A percentile compares a stretch with the other conserved stretches of the same genome.
phyloP scores from a whole-genome alignment of 805 yeast genomes.

The Nakazawaea siamensis region DNA sequence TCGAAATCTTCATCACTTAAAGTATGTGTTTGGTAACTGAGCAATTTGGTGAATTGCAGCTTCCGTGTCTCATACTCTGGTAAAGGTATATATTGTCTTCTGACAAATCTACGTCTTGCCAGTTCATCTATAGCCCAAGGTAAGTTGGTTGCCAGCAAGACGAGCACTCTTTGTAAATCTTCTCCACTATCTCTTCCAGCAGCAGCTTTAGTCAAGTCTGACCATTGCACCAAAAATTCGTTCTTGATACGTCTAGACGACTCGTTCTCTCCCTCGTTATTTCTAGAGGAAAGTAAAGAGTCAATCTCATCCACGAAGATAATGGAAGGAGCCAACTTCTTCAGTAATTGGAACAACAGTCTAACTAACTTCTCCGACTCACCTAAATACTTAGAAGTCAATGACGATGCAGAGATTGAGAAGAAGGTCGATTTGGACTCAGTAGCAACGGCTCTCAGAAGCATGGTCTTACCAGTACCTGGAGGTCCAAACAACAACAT shows the following conservation, averaged over 20 bases:
- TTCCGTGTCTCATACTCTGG: conserved; percentile 82
- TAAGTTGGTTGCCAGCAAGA: conserved; percentile 88
- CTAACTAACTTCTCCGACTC: conserved; percentile 91
- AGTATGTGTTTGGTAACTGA: conserved; percentile 66
- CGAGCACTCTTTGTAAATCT: conserved; percentile 64
- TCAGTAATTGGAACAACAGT: conserved; percentile 79
- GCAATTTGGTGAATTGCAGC: conserved; percentile 58
- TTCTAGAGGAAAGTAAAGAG: conserved; percentile 73
- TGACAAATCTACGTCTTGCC: conserved; percentile 85
- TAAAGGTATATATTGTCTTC: conserved; percentile 87
- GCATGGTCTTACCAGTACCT: conserved; percentile 98
- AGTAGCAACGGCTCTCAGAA: conserved; percentile 93
- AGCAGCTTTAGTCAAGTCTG: conserved; percentile 82
- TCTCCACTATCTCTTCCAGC: conserved; percentile 54
- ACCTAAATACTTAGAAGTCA: conserved; percentile 83
- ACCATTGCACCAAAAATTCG: conserved; percentile 93
- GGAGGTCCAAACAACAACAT: conserved; percentile 96
- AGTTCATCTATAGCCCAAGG: conserved; percentile 99
- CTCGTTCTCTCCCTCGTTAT: conserved; percentile 68
- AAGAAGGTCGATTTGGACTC: conserved; percentile 92
- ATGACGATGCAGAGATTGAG: conserved; percentile 81
- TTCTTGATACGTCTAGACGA: conserved; percentile 85
- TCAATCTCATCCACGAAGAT: conserved; percentile 96
- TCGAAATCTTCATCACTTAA: conserved; percentile 56
- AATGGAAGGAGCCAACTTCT: conserved; percentile 82